Evolutionary conservation across 2,329 filamentous ascomycete genomes (phyloP).

Genomic region (Xylariaceae sp.): DNA sequence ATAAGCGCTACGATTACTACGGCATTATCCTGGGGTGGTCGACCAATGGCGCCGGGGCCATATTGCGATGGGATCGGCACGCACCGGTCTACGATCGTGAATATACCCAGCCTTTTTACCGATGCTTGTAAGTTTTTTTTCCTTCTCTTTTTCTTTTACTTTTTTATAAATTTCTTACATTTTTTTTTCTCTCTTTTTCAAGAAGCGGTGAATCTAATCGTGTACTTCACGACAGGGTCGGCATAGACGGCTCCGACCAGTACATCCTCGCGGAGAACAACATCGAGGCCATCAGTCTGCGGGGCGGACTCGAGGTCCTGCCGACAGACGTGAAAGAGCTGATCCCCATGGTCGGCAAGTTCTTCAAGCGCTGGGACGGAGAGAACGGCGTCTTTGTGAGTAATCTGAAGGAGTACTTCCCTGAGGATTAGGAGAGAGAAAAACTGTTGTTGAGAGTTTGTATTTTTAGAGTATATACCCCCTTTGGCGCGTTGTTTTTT

Average conservation of each 20-base stretch:
- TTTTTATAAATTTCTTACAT: neutral
- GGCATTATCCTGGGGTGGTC: conserved; percentile 90
- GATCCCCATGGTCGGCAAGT: conserved; percentile 68
- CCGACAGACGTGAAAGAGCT: conserved; percentile 42
- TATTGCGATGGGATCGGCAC: conserved; percentile 54
- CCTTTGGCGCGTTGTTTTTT: too few relatives aligned
- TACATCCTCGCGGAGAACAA: conserved; percentile 76
- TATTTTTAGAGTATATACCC: too few relatives aligned
- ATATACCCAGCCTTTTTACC: conserved; percentile 72
- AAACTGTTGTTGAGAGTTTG: neutral
- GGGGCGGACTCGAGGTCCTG: conserved; percentile 25
- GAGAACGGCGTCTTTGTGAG: conserved; percentile 67
- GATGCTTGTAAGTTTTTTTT: conserved; percentile 67
- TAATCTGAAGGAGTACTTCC: conserved; percentile 75
- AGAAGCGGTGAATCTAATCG: neutral
- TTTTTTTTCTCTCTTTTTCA: conserved; percentile 24
- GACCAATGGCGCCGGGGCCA: conserved; percentile 56
- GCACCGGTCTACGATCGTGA: conserved; percentile 26
- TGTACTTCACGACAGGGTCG: conserved; percentile 29
- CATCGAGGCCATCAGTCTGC: conserved; percentile 54
- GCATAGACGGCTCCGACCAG: conserved; percentile 58
- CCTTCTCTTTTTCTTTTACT: conserved; percentile 39
- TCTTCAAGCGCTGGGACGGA: conserved; percentile 81
- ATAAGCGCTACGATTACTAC: conserved; percentile 72
- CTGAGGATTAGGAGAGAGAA: conserved; percentile 61